Evolutionary conservation across 2,329 filamentous ascomycete genomes (phyloP), one percentile per base, ranked within the genome.

Genomic region (Elsinoe arachidis): DNA sequence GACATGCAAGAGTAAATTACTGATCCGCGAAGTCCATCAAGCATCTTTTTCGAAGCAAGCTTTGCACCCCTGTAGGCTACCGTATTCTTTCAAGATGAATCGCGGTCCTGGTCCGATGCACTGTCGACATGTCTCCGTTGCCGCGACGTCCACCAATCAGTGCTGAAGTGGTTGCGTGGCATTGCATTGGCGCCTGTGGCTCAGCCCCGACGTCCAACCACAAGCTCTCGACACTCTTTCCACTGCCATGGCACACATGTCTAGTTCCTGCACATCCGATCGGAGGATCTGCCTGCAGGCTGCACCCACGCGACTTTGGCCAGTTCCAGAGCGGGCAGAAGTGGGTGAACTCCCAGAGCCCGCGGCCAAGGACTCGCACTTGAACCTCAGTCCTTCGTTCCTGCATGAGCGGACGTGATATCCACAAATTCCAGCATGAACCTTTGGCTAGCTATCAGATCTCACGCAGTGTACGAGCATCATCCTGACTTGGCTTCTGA

Each of bases 11-110:
- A 35, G 5, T 7, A n/a, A 33, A 55, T 9, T 30, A 30, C 23
- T 26, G 49, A 9, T 19, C 30, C 53, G 52, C 41, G 38, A 58
- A 34, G 19, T 15, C 19, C 53, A 58, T 67, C 14, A 53, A 53
- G 49, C 49, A 38, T 53, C 33, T n/a, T 17, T 2, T 34, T 17
- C 9, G 15, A 37, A 37, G 30, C 49, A 38, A 53, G 49, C 38
- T 11, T 53, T 33, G 23, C n/a, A 38, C 19, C 49, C 49, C 34
- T 53, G 49, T 53, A 53, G 49, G 49, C 49, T 37, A 37, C 49
- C 49, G 38, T 17, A 38, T 53, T 23, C 49, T 38, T 37, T 23
- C 12, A 10, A 17, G 15, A 15, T 2, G 7, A 10, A 19, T 15
- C 23, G 17, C 30, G 19, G 49, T 15, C 49, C 38, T 53, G 34